These are phyloP conservation scores for Nicotiana paniculata DNA, from an alignment of 257 asterid species.

Conservation along the genomic window DNA sequence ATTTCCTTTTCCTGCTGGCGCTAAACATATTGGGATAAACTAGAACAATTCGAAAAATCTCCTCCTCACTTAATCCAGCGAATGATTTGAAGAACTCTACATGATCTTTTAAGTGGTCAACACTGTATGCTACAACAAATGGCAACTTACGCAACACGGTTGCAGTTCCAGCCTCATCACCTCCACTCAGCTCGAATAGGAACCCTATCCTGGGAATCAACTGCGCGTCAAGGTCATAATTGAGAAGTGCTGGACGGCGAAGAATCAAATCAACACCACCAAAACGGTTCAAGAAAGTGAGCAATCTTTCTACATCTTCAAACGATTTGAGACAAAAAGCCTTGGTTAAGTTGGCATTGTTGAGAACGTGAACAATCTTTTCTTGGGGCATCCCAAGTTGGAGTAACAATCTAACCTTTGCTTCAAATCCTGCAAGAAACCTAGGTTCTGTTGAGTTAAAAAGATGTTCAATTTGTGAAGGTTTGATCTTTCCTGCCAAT, in stretches of 20 bases:
- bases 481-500: conserved; percentile 46
- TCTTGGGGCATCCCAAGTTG: conserved; percentile 52
- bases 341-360: conserved; percentile 51
- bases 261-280: conserved; percentile 63
- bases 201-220: conserved; percentile 67
- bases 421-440: conserved; percentile 53
- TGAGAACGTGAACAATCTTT: conserved; percentile 60
- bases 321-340: conserved; percentile 56
- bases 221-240: conserved; percentile 59
- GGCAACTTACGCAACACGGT: conserved; percentile 60
- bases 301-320: conserved; percentile 54
- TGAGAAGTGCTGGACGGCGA: conserved; percentile 70
- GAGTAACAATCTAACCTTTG: conserved; percentile 48
- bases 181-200: conserved; percentile 59
- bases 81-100: conserved; percentile 64
- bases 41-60: conserved; percentile 62
- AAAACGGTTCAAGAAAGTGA: conserved; percentile 52
- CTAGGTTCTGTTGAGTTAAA: conserved; percentile 38
- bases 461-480: conserved; percentile 51
- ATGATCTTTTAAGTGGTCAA: conserved; percentile 67
- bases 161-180: conserved; percentile 48
- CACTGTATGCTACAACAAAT: conserved; percentile 57
- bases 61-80: conserved; percentile 61
- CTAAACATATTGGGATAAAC: conserved; percentile 70
- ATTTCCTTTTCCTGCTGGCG: conserved; percentile 72